Evolutionary conservation across 208 protist genomes (phyloP).

Genomic region (Polymyxa betae): DNA sequence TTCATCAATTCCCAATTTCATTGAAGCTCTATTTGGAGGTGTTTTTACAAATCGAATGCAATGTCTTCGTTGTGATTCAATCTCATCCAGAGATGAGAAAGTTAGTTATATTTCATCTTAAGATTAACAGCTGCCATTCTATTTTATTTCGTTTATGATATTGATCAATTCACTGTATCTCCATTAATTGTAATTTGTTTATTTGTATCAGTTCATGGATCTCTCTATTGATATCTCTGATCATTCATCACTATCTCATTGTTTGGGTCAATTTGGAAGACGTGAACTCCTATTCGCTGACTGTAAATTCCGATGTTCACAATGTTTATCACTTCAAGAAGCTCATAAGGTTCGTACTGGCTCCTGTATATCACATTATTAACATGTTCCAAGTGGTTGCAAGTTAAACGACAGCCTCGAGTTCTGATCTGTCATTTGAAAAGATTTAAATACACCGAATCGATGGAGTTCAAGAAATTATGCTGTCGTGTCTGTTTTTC

Average conservation of each 20-base stretch:
- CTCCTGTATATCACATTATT: background rate
- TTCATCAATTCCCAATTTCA: background rate
- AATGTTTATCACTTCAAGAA: conserved; percentile 35
- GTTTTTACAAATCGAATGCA: conserved; percentile 37
- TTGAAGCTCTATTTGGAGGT: conserved; percentile 13
- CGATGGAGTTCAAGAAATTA: conserved; percentile 4
- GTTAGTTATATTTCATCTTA: background rate
- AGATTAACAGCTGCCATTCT: no score
- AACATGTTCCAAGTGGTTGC: conserved; percentile 8
- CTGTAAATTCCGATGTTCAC: conserved; percentile 23
- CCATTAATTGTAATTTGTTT: background rate
- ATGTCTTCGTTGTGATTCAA: conserved; percentile 44
- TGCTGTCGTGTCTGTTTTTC: conserved; percentile 39
- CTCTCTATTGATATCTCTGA: conserved; percentile 36
- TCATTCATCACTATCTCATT: background rate
- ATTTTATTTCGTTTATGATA: no score
- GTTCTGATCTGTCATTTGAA: conserved; percentile 44
- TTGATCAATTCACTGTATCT: background rate
- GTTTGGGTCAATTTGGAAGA: conserved; percentile 19
- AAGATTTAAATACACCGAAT: conserved; percentile 28
- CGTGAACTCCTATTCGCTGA: background rate
- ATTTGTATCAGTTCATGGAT: conserved; percentile 9
- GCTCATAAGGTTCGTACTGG: conserved; percentile 15
- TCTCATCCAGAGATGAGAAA: background rate
- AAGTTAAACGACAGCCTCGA: conserved; percentile 1